Percentiles rank a stretch among this genome's conserved stretches.
These are phyloP conservation scores for Solanum ossicruentum DNA, from an alignment of 257 asterid species.

Conservation along the genomic window DNA sequence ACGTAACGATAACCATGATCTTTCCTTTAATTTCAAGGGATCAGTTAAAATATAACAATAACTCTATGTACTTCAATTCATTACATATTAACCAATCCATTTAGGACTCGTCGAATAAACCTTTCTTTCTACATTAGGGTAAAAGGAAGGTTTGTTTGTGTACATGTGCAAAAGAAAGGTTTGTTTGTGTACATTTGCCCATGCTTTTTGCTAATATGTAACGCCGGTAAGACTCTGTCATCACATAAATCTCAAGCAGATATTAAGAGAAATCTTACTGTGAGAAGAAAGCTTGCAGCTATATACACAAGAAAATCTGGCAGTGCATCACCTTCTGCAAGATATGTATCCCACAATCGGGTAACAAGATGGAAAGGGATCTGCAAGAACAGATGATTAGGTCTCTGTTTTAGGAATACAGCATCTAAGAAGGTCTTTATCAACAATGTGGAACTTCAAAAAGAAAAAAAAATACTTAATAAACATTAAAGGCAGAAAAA, in stretches of 20 bases:
- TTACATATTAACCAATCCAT: background rate
- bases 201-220: background rate
- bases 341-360: slow-evolving; percentile 97
- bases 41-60: background rate
- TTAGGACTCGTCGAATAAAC: background rate
- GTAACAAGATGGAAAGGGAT: slow-evolving; percentile 79
- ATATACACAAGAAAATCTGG: slow-evolving; percentile 92
- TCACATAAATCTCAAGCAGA: background rate
- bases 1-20: background rate
- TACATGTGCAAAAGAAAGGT: no score
- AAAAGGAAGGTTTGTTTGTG: background rate
- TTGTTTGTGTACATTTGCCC: no score
- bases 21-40: background rate
- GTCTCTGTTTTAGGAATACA: background rate
- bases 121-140: background rate
- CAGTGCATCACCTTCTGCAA: slow-evolving; percentile 96
- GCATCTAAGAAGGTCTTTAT: background rate
- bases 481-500: background rate
- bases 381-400: slow-evolving; percentile 27
- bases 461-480: background rate
- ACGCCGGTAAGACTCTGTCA: background rate
- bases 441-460: background rate
- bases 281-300: slow-evolving; percentile 87
- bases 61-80: background rate
- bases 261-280: slow-evolving; percentile 28